phyloP scores from a whole-genome alignment of 352 stramenopile genomes.

The Halophytophthora polymorphica region DNA sequence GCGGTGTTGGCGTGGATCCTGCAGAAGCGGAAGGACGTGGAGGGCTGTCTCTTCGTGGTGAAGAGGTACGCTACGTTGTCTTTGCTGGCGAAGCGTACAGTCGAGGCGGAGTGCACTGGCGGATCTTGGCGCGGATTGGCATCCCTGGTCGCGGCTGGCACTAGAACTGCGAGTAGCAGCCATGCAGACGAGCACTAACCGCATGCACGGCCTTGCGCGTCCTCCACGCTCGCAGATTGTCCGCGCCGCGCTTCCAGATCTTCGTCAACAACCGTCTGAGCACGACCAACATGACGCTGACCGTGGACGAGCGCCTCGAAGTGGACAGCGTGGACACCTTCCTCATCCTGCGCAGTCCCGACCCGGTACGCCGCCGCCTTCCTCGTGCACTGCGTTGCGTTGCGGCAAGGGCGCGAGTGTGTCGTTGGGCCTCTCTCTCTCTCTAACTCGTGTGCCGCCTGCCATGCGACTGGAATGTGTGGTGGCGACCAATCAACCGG shows the following conservation, averaged over 20 bases:
- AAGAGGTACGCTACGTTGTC: constrained; percentile 44
- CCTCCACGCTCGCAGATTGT: constrained; percentile 33
- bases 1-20: constrained; percentile 2
- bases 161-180: background rate
- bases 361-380: constrained; percentile 28
- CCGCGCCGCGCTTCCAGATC: constrained; percentile 78
- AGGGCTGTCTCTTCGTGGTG: constrained; percentile 83
- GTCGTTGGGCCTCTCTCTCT: no score
- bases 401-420: no score
- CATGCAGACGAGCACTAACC: background rate
- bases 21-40: constrained; percentile 86
- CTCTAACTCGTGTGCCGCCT: no score
- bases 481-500: no score
- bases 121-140: background rate
- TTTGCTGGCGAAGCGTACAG: background rate
- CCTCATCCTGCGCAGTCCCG: constrained; percentile 74
- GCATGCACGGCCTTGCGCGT: background rate
- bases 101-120: background rate
- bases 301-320: constrained; percentile 64
- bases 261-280: constrained; percentile 89
- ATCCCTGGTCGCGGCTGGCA: background rate
- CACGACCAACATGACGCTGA: constrained; percentile 84
- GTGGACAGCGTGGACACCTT: constrained; percentile 86
- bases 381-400: no score
- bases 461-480: no score